A percentile compares a stretch with the other conserved stretches of the same genome.
These are phyloP conservation scores for Coemansia sp. DNA, from an alignment of 192 early-diverging fungal genomes.

Conservation along the genomic window DNA sequence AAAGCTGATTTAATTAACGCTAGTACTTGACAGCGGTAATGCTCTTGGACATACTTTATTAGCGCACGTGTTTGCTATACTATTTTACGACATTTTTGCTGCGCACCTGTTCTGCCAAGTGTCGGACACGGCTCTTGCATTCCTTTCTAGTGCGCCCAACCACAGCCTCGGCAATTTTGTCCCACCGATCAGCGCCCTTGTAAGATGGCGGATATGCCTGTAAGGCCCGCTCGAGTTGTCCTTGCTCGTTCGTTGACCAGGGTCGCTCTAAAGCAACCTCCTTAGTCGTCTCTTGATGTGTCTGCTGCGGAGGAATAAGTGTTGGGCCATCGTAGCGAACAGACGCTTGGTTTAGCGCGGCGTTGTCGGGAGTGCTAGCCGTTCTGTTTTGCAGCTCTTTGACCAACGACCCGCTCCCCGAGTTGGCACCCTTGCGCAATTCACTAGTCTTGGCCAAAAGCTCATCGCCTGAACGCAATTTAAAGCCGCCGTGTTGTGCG, in stretches of 20 bases:
- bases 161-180: slow-evolving; percentile 63
- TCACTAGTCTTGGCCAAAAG: slow-evolving; percentile 72
- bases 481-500: slow-evolving; percentile 68
- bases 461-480: slow-evolving; percentile 65
- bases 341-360: slow-evolving; percentile 12
- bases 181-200: slow-evolving; percentile 66
- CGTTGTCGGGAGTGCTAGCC: slow-evolving; percentile 11
- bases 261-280: slow-evolving; percentile 19
- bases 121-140: slow-evolving; percentile 65
- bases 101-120: slow-evolving; percentile 23
- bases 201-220: slow-evolving; percentile 62
- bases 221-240: slow-evolving; percentile 60
- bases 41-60: no score
- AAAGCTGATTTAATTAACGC: no score
- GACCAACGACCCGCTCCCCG: slow-evolving; percentile 42
- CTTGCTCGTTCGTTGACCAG: slow-evolving; percentile 62
- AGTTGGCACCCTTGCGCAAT: slow-evolving; percentile 63
- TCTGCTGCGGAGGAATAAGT: background rate
- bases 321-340: slow-evolving; percentile 29
- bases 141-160: slow-evolving; percentile 66
- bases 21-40: no score
- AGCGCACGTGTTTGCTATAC: no score
- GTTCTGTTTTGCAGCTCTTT: slow-evolving; percentile 43
- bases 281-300: background rate
- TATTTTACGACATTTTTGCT: slow-evolving; percentile 8